Base-by-base conservation (phyloP, 176 grass and related monocot genomes). In the Urochloa ruziziensis region DNA sequence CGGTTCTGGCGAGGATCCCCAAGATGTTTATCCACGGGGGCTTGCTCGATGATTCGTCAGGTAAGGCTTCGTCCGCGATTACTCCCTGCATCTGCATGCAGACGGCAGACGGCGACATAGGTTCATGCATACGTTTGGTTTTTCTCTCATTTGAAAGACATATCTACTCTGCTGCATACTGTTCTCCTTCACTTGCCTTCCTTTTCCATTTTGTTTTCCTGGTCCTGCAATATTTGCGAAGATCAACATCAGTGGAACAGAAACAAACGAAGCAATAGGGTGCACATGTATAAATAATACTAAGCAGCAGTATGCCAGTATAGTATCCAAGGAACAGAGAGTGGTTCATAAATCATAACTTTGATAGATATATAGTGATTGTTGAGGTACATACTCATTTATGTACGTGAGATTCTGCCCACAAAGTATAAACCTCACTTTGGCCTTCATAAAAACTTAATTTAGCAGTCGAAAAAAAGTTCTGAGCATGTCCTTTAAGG, bases 41-140 rank as follows among this genome's bases (percentile, higher is more conserved):
- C 17, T 61, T 70, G 23, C 71, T 77, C 59, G 44, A 24, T 48
- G 47, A 84, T 58, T 73, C 67, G 0, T 58, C 87, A 67, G 71
- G 87, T 89, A 80, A 84, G 59, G 28, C 28, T 67, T 35, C 29
- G n/a, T 58, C 72, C 16, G 27, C n/a, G 9, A 27, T 27, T 10
- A 48, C 30, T 39, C 75, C 40, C 13, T 56, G 19, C 21, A 44
- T 15, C 53, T 33, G 67, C 48, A 84, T 74, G 44, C 30, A n/a
- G 36, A 24, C 6, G 25, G 24, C 6, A 33, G 43, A 25, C 56
- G 46, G 16, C 49, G 70, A 53, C n/a, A n/a, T 74, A 34, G 70
- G 28, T 74, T 74, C 46, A 56, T 35, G 48, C 48, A 74, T 39
- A 52, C 44, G 61, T 27, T 13, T 66, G 77, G 30, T 73, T 34